phyloP scores from a whole-genome alignment of 2,329 filamentous ascomycete species.

The Amylocarpus encephaloides region DNA sequence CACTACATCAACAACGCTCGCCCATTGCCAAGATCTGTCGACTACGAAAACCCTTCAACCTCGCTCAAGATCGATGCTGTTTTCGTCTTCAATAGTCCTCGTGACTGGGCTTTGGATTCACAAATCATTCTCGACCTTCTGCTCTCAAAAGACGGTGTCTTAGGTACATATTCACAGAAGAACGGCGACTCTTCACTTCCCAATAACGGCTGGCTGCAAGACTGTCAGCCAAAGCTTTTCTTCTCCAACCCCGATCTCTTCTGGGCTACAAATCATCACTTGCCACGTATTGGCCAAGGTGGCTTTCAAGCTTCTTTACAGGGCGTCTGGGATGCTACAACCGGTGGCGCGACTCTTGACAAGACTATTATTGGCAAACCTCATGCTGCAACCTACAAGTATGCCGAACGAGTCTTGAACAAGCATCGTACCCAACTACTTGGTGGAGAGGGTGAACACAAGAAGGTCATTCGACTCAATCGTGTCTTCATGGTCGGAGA shows the following conservation, averaged over 20 bases:
- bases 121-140: constrained; percentile 79
- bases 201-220: constrained; percentile 72
- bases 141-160: constrained; percentile 67
- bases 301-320: constrained; percentile 76
- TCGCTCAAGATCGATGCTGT: constrained; percentile 78
- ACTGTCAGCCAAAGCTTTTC: constrained; percentile 72
- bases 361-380: constrained; percentile 78
- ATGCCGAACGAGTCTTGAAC: constrained; percentile 68
- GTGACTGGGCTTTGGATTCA: constrained; percentile 87
- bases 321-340: constrained; percentile 71
- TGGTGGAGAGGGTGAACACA: constrained; percentile 14
- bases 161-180: constrained; percentile 69
- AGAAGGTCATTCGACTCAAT: constrained; percentile 44
- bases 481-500: constrained; percentile 92
- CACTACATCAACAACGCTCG: constrained; percentile 54
- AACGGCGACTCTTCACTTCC: constrained; percentile 60
- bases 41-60: constrained; percentile 38
- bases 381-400: constrained; percentile 67
- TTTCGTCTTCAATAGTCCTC: constrained; percentile 88
- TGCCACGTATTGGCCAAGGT: constrained; percentile 83
- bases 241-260: constrained; percentile 85
- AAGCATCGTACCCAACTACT: constrained; percentile 41
- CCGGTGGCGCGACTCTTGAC: constrained; percentile 51
- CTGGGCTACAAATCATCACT: constrained; percentile 78
- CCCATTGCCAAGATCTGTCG: constrained; percentile 45